phyloP scores from a whole-genome alignment of 164 flowering plant genomes.

The Piper longum region DNA sequence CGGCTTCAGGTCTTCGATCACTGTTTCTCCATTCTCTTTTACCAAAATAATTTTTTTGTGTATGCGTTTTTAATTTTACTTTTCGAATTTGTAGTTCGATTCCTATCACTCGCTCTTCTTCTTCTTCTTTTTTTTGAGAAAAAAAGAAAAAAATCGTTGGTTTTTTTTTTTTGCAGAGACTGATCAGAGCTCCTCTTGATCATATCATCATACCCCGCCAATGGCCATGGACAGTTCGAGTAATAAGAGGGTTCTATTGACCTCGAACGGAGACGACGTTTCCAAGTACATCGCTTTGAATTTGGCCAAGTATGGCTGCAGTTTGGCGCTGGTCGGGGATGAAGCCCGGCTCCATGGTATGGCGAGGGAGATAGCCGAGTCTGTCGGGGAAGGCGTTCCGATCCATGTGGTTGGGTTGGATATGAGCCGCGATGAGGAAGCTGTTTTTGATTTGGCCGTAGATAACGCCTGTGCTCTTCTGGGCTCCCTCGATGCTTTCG shows the following conservation, averaged over 20 bases:
- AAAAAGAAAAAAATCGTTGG: no score
- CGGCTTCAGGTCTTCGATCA: no score
- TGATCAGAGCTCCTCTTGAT: no score
- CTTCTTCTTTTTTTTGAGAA: no score
- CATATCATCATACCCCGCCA: no score
- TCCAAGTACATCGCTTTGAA: conserved; percentile 39
- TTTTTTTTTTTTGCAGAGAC: no score
- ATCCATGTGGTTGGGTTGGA: conserved; percentile 66
- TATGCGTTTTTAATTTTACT: no score
- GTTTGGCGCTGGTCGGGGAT: conserved; percentile 80
- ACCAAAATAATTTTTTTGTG: no score
- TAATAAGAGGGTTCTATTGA: conserved; percentile 53
- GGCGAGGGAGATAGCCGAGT: conserved; percentile 28
- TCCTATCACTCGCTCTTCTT: no score
- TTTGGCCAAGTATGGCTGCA: conserved; percentile 7
- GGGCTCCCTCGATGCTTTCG: conserved; percentile 67
- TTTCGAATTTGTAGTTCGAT: no score
- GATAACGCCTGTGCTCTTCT: conserved; percentile 34
- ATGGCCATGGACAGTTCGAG: conserved; percentile 22
- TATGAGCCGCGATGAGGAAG: conserved; percentile 53
- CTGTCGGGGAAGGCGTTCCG: conserved; percentile 16
- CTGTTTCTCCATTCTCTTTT: no score
- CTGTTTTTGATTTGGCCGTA: conserved; percentile 48
- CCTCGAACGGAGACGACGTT: conserved; percentile 64
- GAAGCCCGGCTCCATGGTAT: conserved; percentile 26